Percentiles rank a stretch among this genome's conserved stretches.
phyloP scores from a whole-genome alignment of 106 monocot species.

The Dendrobium officinale region DNA sequence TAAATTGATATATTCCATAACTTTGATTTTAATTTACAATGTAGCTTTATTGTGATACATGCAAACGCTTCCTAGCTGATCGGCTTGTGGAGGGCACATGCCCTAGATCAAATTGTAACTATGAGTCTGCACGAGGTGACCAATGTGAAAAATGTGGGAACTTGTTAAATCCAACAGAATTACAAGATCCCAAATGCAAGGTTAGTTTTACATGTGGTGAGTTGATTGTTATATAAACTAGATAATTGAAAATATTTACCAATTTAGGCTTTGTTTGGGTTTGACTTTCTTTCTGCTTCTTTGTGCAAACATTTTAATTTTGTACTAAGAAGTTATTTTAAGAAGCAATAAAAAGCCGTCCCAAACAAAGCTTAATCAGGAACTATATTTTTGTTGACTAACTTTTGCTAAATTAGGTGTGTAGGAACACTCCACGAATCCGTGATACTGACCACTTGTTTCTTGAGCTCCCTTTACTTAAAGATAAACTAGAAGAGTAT shows the following conservation, averaged over 20 bases:
- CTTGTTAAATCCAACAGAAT: slow-evolving; percentile 80
- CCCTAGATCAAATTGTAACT: slow-evolving; percentile 63
- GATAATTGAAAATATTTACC: not conserved
- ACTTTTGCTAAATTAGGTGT: slow-evolving; percentile 39
- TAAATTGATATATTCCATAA: not conserved
- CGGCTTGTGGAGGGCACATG: slow-evolving; percentile 92
- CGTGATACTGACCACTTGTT: slow-evolving; percentile 94
- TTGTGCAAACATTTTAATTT: too few relatives aligned
- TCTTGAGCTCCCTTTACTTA: slow-evolving; percentile 76
- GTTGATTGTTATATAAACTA: not conserved
- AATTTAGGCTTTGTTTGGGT: too few relatives aligned
- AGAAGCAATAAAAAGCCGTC: too few relatives aligned
- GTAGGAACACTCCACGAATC: slow-evolving; percentile 57
- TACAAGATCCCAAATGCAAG: slow-evolving; percentile 92
- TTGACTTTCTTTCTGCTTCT: too few relatives aligned
- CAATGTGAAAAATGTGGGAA: slow-evolving; percentile 97
- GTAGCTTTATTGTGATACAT: slow-evolving; percentile 89
- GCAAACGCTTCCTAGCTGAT: slow-evolving; percentile 81
- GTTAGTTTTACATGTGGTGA: slow-evolving; percentile 21
- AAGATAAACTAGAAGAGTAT: slow-evolving; percentile 63
- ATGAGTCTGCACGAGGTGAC: slow-evolving; percentile 81
- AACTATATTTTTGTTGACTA: not conserved
- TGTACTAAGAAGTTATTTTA: too few relatives aligned
- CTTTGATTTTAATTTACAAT: slow-evolving; percentile 8
- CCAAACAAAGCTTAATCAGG: not conserved